Evolutionary conservation across 2,329 filamentous ascomycete genomes (phyloP), one percentile per base, ranked within the genome.

Genomic region (Colletotrichum liriopes): DNA sequence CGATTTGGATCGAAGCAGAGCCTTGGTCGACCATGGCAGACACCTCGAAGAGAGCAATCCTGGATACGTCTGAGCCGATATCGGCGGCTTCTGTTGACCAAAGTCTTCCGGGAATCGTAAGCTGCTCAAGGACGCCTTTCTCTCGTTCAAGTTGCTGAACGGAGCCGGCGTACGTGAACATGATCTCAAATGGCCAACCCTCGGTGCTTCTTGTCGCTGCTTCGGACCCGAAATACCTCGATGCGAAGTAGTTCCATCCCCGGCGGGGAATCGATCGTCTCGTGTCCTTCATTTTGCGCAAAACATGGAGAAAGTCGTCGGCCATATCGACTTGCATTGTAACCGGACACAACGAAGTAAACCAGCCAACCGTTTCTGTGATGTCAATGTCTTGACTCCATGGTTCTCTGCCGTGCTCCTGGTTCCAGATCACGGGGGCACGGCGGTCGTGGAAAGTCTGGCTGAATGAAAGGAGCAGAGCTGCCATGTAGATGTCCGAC

Each of bases 351-450:
- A 91, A 79, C 0, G 88, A 85, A 2, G 88, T 90, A 73, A 91
- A 90, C 88, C 88, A 91, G 2, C 89, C 89, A 0, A 91, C 88
- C 0, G 89, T 91, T 63, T 88, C 82, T 5, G 86, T 85, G 0
- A 90, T 83, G 77, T 91, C 87, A 16, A 87, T 80, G 20, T 85
- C 84, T 0, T 79, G 77, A 35, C 84, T 84, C 73, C 83, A 83
- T 2, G 81, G 77, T n/a, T 84, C 79, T 20, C 87, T 81, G 20
- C 87, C 87, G 47, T 85, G 83, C 71, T 88, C 86, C 73, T 87
- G 86, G 65, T 86, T 87, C 87, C 87, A 91, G 0, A 91, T 75
- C 1, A 86, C 85, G 0, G 89, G 89, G 0, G 82, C 78, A 0
- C 75, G 72, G 23, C 89, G 83, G 63, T 90, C 87, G 18, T 84